Evolutionary conservation across 1,139 yeast species (phyloP).

Genomic region (Tardiomyces digboiensis): DNA sequence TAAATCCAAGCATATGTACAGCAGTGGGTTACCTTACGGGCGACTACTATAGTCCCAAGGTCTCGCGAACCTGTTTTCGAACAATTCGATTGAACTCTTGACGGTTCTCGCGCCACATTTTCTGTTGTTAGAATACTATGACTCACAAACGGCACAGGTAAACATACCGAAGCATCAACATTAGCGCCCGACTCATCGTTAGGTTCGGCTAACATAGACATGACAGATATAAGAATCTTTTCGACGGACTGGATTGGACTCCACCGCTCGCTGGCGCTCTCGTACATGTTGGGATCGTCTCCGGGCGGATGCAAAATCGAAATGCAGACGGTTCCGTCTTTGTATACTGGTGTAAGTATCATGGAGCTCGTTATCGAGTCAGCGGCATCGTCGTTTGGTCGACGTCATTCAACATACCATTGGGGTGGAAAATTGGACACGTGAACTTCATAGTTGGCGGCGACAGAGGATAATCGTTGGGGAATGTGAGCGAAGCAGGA

Average conservation of each 20-base stretch:
- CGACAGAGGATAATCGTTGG: constrained; percentile 80
- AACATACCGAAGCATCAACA: constrained; percentile 69
- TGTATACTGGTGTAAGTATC: constrained; percentile 40
- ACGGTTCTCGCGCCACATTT: constrained; percentile 84
- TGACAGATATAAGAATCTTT: constrained; percentile 82
- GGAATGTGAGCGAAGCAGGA: constrained; percentile 76
- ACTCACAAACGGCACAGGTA: neutral
- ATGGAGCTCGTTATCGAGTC: neutral
- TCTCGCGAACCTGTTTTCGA: constrained; percentile 49
- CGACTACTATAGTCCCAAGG: constrained; percentile 48
- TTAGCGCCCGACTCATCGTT: constrained; percentile 96
- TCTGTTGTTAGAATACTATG: constrained; percentile 19
- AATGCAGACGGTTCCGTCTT: constrained; percentile 93
- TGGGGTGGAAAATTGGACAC: constrained; percentile 86
- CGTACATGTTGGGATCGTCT: constrained; percentile 94
- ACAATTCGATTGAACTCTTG: constrained; percentile 58
- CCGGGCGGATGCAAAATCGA: constrained; percentile 95
- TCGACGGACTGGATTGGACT: constrained; percentile 96
- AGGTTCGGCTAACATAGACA: constrained; percentile 96
- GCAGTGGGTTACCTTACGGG: too few species aligned
- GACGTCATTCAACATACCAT: constrained; percentile 26
- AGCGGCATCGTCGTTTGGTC: neutral
- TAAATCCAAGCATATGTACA: too few species aligned
- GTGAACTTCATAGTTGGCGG: constrained; percentile 84
- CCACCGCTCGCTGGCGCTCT: constrained; percentile 94